These are phyloP conservation scores for Aspergillus amoenus DNA, from an alignment of 2,329 filamentous ascomycete genomes.

Conservation along the genomic window DNA sequence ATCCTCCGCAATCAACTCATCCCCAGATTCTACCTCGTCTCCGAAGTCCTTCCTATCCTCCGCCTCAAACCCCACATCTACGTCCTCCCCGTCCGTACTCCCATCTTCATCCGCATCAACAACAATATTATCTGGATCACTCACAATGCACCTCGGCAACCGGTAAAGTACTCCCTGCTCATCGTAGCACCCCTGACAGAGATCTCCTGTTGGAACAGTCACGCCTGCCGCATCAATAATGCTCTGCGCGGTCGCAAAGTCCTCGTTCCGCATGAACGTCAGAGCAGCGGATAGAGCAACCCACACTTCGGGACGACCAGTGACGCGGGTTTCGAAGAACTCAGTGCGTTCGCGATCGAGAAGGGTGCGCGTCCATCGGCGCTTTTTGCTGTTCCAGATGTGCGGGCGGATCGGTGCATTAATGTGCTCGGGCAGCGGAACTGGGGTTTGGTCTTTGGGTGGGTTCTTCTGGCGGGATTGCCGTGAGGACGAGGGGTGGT, in stretches of 20 bases:
- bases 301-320: constrained; percentile 77
- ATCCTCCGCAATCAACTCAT: constrained; percentile 38
- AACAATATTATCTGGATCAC: constrained; percentile 62
- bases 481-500: neutral
- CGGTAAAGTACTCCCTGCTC: constrained; percentile 68
- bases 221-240: constrained; percentile 77
- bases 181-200: constrained; percentile 72
- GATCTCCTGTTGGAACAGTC: constrained; percentile 70
- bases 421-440: constrained; percentile 58
- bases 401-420: constrained; percentile 68
- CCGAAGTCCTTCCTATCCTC: constrained; percentile 36
- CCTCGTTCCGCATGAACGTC: constrained; percentile 64
- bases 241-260: constrained; percentile 70
- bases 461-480: neutral
- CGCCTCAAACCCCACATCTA: constrained; percentile 17
- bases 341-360: constrained; percentile 71
- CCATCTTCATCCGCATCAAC: constrained; percentile 18
- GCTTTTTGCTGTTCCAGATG: constrained; percentile 63
- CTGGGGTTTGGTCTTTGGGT: constrained; percentile 7
- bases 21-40: constrained; percentile 27
- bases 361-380: constrained; percentile 67
- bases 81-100: constrained; percentile 12
- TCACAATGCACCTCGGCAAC: constrained; percentile 66
- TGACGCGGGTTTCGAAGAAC: constrained; percentile 89
- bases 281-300: constrained; percentile 68